These are phyloP conservation scores for Acmispon strigosus DNA, from an alignment of 306 rosid genomes.

Conservation along the genomic window DNA sequence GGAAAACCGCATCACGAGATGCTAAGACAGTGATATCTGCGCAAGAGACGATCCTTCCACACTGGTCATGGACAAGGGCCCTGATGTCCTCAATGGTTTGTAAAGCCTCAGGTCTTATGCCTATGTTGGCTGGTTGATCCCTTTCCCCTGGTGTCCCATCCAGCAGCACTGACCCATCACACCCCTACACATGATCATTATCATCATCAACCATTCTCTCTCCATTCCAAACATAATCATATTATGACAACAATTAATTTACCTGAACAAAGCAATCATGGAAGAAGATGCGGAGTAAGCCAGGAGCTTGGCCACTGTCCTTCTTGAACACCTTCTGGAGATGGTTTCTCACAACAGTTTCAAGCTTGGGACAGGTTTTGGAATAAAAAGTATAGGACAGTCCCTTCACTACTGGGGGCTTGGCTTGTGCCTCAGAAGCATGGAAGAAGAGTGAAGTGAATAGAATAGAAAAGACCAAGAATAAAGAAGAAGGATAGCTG, in stretches of 20 bases:
- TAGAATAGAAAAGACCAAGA: conserved; percentile 2
- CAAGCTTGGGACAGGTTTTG: conserved; percentile 36
- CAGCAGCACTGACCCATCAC: conserved; percentile 53
- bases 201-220: too few species aligned
- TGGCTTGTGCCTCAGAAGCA: neutral
- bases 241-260: neutral
- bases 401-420: conserved; percentile 28
- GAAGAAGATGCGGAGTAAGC: conserved; percentile 50
- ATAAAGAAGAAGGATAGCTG: neutral
- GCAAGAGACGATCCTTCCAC: conserved; percentile 58
- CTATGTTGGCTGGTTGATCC: conserved; percentile 32
- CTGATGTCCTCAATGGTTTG: conserved; percentile 46
- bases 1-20: conserved; percentile 51
- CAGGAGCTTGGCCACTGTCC: conserved; percentile 47
- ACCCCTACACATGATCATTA: conserved; percentile 35
- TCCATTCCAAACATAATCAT: too few species aligned
- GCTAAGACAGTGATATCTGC: conserved; percentile 56
- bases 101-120: conserved; percentile 38
- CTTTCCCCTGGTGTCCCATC: conserved; percentile 46
- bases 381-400: conserved; percentile 36
- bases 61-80: conserved; percentile 28
- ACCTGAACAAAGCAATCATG: conserved; percentile 78
- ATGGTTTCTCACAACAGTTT: conserved; percentile 32
- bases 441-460: neutral
- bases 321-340: conserved; percentile 32